These are phyloP conservation scores for Aspergillus bridgeri DNA, from an alignment of 495 filamentous ascomycete species.

Conservation along the genomic window DNA sequence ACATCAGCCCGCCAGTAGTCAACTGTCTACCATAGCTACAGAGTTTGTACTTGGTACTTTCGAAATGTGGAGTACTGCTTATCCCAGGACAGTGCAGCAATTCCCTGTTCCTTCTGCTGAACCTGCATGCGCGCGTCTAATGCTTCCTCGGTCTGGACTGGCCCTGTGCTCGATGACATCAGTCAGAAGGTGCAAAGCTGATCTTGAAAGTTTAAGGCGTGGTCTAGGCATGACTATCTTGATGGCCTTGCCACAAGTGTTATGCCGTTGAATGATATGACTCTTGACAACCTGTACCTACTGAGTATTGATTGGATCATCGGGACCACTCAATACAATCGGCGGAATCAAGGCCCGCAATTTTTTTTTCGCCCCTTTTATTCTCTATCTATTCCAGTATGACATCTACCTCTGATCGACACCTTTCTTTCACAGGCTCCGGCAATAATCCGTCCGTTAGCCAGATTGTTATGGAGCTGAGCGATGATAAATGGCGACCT, in stretches of 20 bases:
- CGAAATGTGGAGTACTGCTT: too few relatives aligned
- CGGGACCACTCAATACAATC: neutral
- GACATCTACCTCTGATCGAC: neutral
- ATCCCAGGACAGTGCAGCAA: too few relatives aligned
- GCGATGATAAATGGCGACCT: neutral
- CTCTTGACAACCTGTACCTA: neutral
- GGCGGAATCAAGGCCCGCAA: neutral
- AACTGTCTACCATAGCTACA: too few relatives aligned
- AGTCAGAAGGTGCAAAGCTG: neutral
- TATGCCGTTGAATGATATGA: neutral
- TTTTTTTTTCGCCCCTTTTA: neutral
- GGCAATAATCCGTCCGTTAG: neutral
- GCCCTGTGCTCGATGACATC: neutral
- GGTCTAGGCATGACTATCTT: neutral
- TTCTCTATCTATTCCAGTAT: neutral
- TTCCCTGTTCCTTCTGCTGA: neutral
- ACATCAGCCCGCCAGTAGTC: conserved; percentile 9
- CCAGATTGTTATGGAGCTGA: neutral
- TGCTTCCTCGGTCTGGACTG: neutral
- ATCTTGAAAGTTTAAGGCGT: neutral
- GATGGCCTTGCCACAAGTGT: neutral
- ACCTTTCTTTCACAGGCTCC: neutral
- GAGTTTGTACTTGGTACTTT: too few relatives aligned
- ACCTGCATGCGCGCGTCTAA: neutral
- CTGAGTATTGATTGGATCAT: neutral